Conservation (phyloP, 495 filamentous ascomycete species). For the Aspergillus avenaceus region DNA sequence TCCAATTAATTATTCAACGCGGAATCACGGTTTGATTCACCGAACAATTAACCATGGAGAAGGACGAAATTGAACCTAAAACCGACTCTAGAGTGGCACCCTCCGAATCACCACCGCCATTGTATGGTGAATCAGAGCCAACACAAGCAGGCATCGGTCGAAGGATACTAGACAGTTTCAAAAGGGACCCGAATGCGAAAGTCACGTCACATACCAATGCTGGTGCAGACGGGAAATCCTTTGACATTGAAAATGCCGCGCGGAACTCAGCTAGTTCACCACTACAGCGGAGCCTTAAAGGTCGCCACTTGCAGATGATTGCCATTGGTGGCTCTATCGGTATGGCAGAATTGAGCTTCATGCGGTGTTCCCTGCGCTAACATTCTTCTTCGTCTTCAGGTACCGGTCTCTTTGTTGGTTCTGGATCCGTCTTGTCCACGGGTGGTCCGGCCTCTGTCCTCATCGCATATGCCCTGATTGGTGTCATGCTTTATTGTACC, state of each 20-base stretch:
- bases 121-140: constrained; percentile 36
- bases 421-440: constrained; percentile 67
- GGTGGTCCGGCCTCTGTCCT: constrained; percentile 85
- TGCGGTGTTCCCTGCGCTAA: neutral
- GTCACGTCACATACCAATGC: constrained; percentile 51
- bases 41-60: constrained; percentile 28
- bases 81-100: constrained; percentile 19
- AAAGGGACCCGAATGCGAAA: constrained; percentile 65
- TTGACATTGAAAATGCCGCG: constrained; percentile 72
- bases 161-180: constrained; percentile 74
- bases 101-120: constrained; percentile 22
- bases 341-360: constrained; percentile 28
- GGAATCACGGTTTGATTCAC: neutral
- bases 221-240: constrained; percentile 59
- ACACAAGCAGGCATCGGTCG: constrained; percentile 30
- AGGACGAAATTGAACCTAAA: constrained; percentile 30
- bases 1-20: too few relatives aligned
- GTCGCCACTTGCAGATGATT: constrained; percentile 93
- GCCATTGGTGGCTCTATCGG: constrained; percentile 94
- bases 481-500: constrained; percentile 86
- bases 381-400: constrained; percentile 40
- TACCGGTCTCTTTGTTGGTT: constrained; percentile 88
- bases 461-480: constrained; percentile 77
- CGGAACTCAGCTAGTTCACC: constrained; percentile 71
- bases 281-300: constrained; percentile 72